Evolutionary conservation across 176 grass and related monocot genomes (phyloP).

Genomic region (Triticum aestivum): IWGSC_CS_RefSeq_v2.1 NC_057797.1:665375170-665375669

Average conservation of each 20-base stretch:
- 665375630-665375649: too few species aligned
- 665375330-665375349: conserved; percentile 5
- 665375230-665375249: background rate
- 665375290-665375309: background rate
- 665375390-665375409: background rate
- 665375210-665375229: background rate
- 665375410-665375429: background rate
- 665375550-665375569: too few species aligned
- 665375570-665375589: too few species aligned
- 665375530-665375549: too few species aligned
- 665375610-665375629: too few species aligned
- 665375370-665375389: background rate
- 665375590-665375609: too few species aligned
- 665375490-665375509: too few species aligned
- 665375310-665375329: background rate
- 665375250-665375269: background rate
- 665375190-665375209: conserved; percentile 68
- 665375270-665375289: background rate
- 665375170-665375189: conserved; percentile 59
- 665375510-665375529: too few species aligned
- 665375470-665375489: too few species aligned
- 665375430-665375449: background rate
- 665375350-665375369: background rate
- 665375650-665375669: too few species aligned
- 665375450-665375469: too few species aligned